Conservation (phyloP, 495 filamentous ascomycete genomes). For the Paragyromitra xinjiangensis region DNA sequence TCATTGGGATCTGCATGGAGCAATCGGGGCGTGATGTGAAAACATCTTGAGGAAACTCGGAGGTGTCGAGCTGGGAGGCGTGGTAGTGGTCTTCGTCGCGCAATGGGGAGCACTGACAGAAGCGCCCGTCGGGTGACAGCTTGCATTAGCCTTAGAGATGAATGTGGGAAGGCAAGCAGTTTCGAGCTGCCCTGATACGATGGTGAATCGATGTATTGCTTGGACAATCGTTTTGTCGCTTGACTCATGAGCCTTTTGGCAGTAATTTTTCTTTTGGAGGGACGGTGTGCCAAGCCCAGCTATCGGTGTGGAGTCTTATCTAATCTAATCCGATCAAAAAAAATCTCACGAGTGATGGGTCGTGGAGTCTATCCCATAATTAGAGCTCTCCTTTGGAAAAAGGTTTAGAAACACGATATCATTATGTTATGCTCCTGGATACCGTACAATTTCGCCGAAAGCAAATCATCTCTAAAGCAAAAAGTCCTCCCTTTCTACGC, state of each 20-base stretch:
- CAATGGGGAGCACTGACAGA: constrained; percentile 51
- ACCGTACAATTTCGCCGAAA: neutral
- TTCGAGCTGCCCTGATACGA: constrained; percentile 40
- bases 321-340: constrained; percentile 35
- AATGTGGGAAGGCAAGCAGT: constrained; percentile 27
- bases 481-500: constrained; percentile 1
- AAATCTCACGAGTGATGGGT: constrained; percentile 11
- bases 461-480: neutral
- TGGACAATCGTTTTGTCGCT: constrained; percentile 13
- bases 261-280: constrained; percentile 32
- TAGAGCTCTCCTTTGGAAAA: neutral
- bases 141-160: constrained; percentile 51
- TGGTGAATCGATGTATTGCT: constrained; percentile 16
- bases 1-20: constrained; percentile 33
- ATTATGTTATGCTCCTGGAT: neutral
- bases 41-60: constrained; percentile 43
- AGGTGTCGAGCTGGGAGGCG: constrained; percentile 33
- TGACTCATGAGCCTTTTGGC: constrained; percentile 1
- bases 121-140: constrained; percentile 54
- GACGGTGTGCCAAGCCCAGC: constrained; percentile 18
- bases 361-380: neutral
- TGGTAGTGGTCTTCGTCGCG: constrained; percentile 46
- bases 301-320: constrained; percentile 22
- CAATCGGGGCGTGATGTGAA: constrained; percentile 26
- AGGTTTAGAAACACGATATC: neutral